Percentiles rank a stretch among this genome's conserved stretches.
phyloP scores from a whole-genome alignment of 805 yeast genomes.

The Ogataea thermomethanolica region DNA sequence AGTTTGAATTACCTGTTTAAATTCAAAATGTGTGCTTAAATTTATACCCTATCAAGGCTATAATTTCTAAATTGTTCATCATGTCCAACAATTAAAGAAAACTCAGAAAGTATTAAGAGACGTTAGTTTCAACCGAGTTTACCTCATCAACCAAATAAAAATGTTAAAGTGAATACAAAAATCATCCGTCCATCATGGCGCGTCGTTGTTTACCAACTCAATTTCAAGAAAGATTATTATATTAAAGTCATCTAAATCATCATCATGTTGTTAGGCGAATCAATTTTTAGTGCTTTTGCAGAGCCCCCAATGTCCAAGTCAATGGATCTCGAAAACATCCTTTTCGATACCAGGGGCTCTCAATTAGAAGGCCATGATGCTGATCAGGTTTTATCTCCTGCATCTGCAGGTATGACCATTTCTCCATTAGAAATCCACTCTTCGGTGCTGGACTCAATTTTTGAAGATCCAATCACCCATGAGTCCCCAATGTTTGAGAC shows the following conservation, averaged over 20 bases:
- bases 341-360: conserved; percentile 1
- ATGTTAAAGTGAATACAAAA: conserved; percentile 23
- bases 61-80: conserved; percentile 17
- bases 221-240: conserved; percentile 3
- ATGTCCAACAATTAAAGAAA: conserved; percentile 18
- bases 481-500: conserved; percentile 65
- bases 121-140: conserved; percentile 14
- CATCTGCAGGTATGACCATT: conserved; percentile 21
- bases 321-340: not conserved
- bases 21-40: conserved; percentile 25
- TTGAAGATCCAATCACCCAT: conserved; percentile 29
- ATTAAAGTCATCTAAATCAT: conserved; percentile 8
- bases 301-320: conserved; percentile 7
- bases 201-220: conserved; percentile 10
- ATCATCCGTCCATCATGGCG: conserved; percentile 28
- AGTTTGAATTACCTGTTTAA: conserved; percentile 7
- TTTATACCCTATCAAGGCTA: conserved; percentile 17
- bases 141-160: conserved; percentile 14
- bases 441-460: conserved; percentile 50
- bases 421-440: conserved; percentile 54
- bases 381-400: not conserved
- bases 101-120: conserved; percentile 12
- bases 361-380: not conserved
- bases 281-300: conserved; percentile 28
- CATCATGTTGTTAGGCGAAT: conserved; percentile 34